Evolutionary conservation across 2,329 filamentous ascomycete genomes (phyloP).

Genomic region (Xylariaceae sp.): DNA sequence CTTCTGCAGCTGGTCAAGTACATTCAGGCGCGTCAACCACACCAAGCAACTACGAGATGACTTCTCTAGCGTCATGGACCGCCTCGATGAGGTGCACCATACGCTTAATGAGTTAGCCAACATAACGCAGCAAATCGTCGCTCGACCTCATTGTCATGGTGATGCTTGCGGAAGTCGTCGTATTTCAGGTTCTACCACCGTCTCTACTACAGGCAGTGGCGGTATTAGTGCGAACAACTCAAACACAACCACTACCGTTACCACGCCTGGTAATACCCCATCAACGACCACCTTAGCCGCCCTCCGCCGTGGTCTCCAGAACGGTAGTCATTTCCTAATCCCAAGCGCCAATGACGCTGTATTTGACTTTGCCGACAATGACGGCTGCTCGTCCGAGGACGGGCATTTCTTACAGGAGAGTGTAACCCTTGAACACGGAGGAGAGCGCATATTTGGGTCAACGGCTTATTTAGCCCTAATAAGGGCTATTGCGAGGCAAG

Average conservation of each 20-base stretch:
- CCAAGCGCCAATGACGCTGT: slow-evolving; percentile 4
- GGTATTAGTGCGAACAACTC: neutral
- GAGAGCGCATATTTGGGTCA: neutral
- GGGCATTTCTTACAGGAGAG: neutral
- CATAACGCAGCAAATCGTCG: slow-evolving; percentile 11
- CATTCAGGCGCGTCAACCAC: slow-evolving; percentile 16
- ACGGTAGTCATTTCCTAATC: neutral
- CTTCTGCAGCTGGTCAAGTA: slow-evolving; percentile 14
- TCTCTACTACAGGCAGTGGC: neutral
- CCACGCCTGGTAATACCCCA: neutral
- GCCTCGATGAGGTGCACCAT: slow-evolving; percentile 12
- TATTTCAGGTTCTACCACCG: too few species aligned
- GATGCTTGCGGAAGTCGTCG: neutral
- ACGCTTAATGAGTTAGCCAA: slow-evolving; percentile 12
- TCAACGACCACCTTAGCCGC: slow-evolving; percentile 1
- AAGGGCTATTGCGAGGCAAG: slow-evolving; percentile 1
- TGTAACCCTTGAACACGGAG: neutral
- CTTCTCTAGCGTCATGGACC: slow-evolving; percentile 15
- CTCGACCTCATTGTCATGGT: neutral
- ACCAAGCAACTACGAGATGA: slow-evolving; percentile 17
- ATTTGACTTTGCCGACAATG: neutral
- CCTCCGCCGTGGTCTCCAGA: neutral
- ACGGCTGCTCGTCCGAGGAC: neutral
- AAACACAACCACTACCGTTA: neutral
- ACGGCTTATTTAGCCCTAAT: slow-evolving; percentile 2